Evolutionary conservation across 2,329 filamentous ascomycete species (phyloP).

Genomic region (Plectosphaerella cucumerina): DNA sequence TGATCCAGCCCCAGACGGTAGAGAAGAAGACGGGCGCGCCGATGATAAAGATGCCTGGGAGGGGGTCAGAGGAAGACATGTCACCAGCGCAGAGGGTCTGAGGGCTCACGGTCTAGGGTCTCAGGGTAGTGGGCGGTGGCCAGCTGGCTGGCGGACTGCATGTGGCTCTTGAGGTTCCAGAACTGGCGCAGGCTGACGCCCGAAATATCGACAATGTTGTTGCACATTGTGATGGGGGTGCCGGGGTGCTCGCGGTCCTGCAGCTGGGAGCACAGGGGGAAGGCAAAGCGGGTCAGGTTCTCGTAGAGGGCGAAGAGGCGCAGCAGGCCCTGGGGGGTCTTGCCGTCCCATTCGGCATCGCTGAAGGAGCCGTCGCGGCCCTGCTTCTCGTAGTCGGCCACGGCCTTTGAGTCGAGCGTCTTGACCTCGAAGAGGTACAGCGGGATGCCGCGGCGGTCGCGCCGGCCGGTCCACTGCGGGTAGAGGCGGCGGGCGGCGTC

Average conservation of each 20-base stretch:
- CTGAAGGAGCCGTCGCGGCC: slow-evolving; percentile 52
- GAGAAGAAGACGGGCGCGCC: slow-evolving; percentile 88
- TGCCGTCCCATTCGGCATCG: slow-evolving; percentile 61
- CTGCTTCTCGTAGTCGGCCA: slow-evolving; percentile 71
- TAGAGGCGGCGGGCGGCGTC: slow-evolving; percentile 80
- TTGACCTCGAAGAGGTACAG: slow-evolving; percentile 88
- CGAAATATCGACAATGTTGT: slow-evolving; percentile 91
- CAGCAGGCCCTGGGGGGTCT: slow-evolving; percentile 70
- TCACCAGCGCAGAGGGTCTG: neutral
- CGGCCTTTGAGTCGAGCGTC: slow-evolving; percentile 76
- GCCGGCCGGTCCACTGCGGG: slow-evolving; percentile 89
- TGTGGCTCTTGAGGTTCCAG: slow-evolving; percentile 90
- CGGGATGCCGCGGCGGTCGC: slow-evolving; percentile 86
- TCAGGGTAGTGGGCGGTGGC: slow-evolving; percentile 95
- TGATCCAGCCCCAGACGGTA: slow-evolving; percentile 92
- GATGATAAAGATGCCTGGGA: slow-evolving; percentile 59
- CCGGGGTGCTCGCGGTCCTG: slow-evolving; percentile 65
- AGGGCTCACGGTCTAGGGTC: slow-evolving; percentile 77
- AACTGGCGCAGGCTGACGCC: slow-evolving; percentile 88
- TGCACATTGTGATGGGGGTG: slow-evolving; percentile 88
- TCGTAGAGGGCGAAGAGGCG: slow-evolving; percentile 92
- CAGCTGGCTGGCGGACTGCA: slow-evolving; percentile 85
- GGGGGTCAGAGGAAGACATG: slow-evolving; percentile 15
- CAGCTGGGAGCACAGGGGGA: slow-evolving; percentile 79
- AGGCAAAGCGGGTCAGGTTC: slow-evolving; percentile 80